Percentiles rank a stretch among this genome's conserved stretches.
Conservation (phyloP, 164 flowering plant genomes). For the Cinnamomum chago region DNA sequence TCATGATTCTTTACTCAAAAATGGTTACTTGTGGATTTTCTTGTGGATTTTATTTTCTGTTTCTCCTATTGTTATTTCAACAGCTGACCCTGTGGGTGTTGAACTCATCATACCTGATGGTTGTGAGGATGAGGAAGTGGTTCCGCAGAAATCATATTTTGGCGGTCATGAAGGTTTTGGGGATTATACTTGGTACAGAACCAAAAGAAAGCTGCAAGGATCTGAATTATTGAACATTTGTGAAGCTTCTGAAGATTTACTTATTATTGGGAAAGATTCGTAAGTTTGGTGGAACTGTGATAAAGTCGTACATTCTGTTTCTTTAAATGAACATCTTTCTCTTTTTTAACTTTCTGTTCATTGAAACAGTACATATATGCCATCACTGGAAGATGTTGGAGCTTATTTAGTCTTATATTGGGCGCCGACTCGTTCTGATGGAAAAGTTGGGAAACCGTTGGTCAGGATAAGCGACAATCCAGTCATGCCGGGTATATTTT, state of each 20-base stretch:
- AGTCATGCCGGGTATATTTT: constrained; percentile 65
- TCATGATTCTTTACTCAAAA: neutral
- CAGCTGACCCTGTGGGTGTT: constrained; percentile 86
- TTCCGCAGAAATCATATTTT: constrained; percentile 70
- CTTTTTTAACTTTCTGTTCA: constrained; percentile 3
- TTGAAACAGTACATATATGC: constrained; percentile 62
- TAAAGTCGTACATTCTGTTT: neutral
- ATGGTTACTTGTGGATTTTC: neutral
- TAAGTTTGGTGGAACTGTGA: constrained; percentile 33
- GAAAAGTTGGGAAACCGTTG: constrained; percentile 65
- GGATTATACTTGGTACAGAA: constrained; percentile 72
- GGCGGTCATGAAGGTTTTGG: constrained; percentile 93
- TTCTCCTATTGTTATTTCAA: constrained; percentile 10
- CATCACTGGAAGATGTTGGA: constrained; percentile 88
- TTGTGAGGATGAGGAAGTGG: constrained; percentile 56
- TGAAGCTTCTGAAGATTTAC: constrained; percentile 35
- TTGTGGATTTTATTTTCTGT: constrained; percentile 1
- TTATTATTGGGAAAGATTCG: constrained; percentile 50
- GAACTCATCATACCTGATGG: constrained; percentile 70
- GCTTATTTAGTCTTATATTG: constrained; percentile 73
- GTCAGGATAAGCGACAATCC: constrained; percentile 54
- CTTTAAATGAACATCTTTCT: neutral
- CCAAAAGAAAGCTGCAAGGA: constrained; percentile 46
- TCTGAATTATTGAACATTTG: constrained; percentile 45
- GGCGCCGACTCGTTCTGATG: constrained; percentile 86